A percentile compares a stretch with the other conserved stretches of the same genome.
These are phyloP conservation scores for Aspergillus fructus DNA, from an alignment of 2,329 filamentous ascomycete genomes.

Conservation along the genomic window DNA sequence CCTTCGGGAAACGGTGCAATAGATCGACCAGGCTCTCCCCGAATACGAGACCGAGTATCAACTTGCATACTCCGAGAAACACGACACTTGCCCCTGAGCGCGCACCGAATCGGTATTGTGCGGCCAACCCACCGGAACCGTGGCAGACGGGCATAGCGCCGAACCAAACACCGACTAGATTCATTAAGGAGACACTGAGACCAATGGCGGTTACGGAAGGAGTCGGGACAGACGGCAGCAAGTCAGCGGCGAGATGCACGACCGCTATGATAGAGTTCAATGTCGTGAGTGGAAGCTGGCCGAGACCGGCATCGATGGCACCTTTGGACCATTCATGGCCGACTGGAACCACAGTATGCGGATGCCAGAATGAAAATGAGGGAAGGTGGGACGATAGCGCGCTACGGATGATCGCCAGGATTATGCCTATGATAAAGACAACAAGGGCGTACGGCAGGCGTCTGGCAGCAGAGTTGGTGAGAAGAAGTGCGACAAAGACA, in stretches of 20 bases:
- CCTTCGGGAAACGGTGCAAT: constrained; percentile 70
- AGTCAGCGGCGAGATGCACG: constrained; percentile 71
- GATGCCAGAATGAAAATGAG: constrained; percentile 60
- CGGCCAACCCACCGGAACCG: constrained; percentile 85
- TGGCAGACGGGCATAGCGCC: constrained; percentile 96
- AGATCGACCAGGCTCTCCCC: constrained; percentile 72
- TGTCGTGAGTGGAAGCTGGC: constrained; percentile 85
- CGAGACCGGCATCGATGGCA: constrained; percentile 68
- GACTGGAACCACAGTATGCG: constrained; percentile 51
- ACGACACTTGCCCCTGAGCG: constrained; percentile 83
- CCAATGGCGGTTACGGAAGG: constrained; percentile 77
- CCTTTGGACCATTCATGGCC: constrained; percentile 52
- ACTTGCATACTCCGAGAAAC: constrained; percentile 72
- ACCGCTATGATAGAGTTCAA: constrained; percentile 92
- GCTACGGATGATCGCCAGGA: constrained; percentile 58
- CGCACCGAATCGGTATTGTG: constrained; percentile 87
- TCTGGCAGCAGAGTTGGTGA: constrained; percentile 61
- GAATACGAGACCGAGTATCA: constrained; percentile 72
- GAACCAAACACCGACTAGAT: constrained; percentile 83
- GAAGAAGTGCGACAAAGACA: constrained; percentile 69
- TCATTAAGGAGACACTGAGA: constrained; percentile 78
- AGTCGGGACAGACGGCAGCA: constrained; percentile 67
- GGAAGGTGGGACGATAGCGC: constrained; percentile 44
- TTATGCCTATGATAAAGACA: constrained; percentile 67
- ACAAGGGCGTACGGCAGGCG: constrained; percentile 74